These are phyloP conservation scores for Dendrobium catenatum DNA, from an alignment of 106 monocot species.

Conservation along the genomic window DNA sequence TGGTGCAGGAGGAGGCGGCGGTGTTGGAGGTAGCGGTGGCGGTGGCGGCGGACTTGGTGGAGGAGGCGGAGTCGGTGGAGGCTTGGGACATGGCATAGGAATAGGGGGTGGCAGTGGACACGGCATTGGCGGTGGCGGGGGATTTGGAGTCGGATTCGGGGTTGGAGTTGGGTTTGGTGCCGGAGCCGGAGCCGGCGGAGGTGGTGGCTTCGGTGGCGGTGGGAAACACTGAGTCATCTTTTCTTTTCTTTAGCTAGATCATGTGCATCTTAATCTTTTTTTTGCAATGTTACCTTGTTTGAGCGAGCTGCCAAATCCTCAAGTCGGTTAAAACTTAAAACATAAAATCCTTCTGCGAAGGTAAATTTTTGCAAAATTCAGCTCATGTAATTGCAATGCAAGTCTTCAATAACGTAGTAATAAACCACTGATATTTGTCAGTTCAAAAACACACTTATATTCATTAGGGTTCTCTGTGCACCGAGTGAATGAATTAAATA, in stretches of 20 bases:
- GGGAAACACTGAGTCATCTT: neutral
- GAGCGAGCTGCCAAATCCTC: too few relatives aligned
- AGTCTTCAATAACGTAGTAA: too few relatives aligned
- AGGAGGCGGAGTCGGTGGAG: neutral
- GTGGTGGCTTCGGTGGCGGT: neutral
- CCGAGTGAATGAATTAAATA: too few relatives aligned
- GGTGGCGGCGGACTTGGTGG: neutral
- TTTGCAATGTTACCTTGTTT: too few relatives aligned
- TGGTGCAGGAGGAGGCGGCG: neutral
- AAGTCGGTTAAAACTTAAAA: too few relatives aligned
- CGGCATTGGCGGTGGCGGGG: neutral
- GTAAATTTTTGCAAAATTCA: too few relatives aligned
- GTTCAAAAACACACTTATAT: too few relatives aligned
- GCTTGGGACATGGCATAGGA: neutral
- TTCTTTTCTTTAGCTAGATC: neutral
- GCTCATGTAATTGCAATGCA: too few relatives aligned
- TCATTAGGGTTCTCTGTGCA: too few relatives aligned
- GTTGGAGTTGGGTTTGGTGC: neutral
- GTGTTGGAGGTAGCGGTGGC: neutral
- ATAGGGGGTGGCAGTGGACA: neutral
- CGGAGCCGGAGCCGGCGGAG: neutral
- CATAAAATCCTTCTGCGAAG: too few relatives aligned
- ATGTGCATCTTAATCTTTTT: neutral
- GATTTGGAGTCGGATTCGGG: neutral
- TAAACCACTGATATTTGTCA: too few relatives aligned